A percentile compares a stretch with the other conserved stretches of the same genome.
These are phyloP conservation scores for Galerina sulciceps DNA, from an alignment of 768 basidiomycete genomes.

Conservation along the genomic window DNA sequence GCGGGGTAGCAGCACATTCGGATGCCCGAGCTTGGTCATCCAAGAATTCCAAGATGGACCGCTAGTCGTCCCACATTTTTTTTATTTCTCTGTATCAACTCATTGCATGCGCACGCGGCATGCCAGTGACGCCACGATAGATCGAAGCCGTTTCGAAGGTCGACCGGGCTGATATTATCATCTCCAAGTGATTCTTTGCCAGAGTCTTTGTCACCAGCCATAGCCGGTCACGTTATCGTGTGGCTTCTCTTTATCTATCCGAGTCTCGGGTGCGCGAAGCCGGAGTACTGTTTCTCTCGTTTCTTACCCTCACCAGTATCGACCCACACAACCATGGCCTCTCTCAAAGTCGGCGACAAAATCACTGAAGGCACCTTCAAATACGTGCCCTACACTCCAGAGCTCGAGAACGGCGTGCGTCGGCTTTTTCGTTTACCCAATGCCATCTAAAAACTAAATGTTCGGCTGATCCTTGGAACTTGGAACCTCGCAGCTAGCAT, in stretches of 20 bases:
- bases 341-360: constrained; percentile 40
- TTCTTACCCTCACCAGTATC: constrained; percentile 4
- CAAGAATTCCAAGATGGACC: too few relatives aligned
- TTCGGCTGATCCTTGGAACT: constrained; percentile 13
- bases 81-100: too few relatives aligned
- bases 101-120: too few relatives aligned
- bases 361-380: constrained; percentile 45
- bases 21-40: not conserved
- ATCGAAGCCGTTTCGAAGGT: too few relatives aligned
- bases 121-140: too few relatives aligned
- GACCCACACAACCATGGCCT: constrained; percentile 24
- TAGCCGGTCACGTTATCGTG: constrained; percentile 11
- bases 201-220: constrained; percentile 1
- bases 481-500: constrained; percentile 47
- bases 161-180: too few relatives aligned
- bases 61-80: too few relatives aligned
- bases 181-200: not conserved
- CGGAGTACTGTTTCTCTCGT: constrained; percentile 10
- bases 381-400: constrained; percentile 64
- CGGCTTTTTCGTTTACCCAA: not conserved
- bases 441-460: constrained; percentile 17
- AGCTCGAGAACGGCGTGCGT: constrained; percentile 64
- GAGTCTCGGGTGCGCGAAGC: not conserved
- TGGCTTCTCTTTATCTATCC: constrained; percentile 2
- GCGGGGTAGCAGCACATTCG: not conserved